Percentiles rank a stretch among this genome's conserved stretches.
Evolutionary conservation across 1,139 yeast species (phyloP).

Genomic region (Kodamaea derodonti): DNA sequence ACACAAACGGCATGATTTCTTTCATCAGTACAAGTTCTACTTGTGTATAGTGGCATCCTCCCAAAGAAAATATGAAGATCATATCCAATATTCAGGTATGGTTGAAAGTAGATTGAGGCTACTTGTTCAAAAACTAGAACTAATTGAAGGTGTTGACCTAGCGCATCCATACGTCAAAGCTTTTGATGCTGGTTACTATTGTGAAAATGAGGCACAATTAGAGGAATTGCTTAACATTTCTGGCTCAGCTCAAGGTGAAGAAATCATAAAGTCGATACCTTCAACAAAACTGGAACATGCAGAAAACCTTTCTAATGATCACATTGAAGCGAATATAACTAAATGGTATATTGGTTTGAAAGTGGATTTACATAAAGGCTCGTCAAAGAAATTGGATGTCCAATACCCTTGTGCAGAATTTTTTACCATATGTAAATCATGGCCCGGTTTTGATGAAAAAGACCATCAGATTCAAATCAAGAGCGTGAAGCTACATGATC

Average conservation of each 20-base stretch:
- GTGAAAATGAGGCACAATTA: constrained; percentile 49
- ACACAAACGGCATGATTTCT: constrained; percentile 75
- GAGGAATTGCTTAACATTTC: constrained; percentile 51
- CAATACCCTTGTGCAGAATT: constrained; percentile 92
- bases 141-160: constrained; percentile 63
- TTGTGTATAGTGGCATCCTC: constrained; percentile 80
- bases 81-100: constrained; percentile 85
- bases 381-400: constrained; percentile 70
- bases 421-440: constrained; percentile 70
- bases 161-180: constrained; percentile 92
- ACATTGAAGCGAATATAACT: constrained; percentile 53
- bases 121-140: constrained; percentile 78
- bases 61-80: constrained; percentile 68
- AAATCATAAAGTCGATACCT: constrained; percentile 13
- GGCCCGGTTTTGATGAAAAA: constrained; percentile 62
- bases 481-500: constrained; percentile 73
- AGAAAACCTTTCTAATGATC: constrained; percentile 24
- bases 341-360: constrained; percentile 79
- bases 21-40: constrained; percentile 79
- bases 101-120: constrained; percentile 85
- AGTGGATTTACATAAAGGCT: constrained; percentile 42
- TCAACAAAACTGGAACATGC: constrained; percentile 12
- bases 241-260: constrained; percentile 48
- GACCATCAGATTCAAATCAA: constrained; percentile 61
- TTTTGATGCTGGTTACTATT: constrained; percentile 55